Conservation (phyloP, 1,139 yeast species). For the Yamadazyma epiphylla region DNA sequence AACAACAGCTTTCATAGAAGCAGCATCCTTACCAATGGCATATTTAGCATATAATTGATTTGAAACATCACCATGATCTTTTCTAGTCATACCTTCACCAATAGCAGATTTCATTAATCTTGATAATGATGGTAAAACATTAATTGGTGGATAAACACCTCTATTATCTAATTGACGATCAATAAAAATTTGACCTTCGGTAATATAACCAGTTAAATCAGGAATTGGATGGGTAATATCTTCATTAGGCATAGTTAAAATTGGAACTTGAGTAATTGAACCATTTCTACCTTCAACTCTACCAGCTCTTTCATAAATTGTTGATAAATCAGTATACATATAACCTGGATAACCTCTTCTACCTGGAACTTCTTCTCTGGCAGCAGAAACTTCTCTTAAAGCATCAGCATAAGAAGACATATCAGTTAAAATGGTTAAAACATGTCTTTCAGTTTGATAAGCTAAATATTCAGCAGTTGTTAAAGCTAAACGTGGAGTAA, state of each 20-base stretch:
- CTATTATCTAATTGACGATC: slow-evolving; percentile 95
- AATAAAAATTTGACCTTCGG: slow-evolving; percentile 96
- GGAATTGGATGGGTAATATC: slow-evolving; percentile 99
- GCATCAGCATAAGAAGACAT: slow-evolving; percentile 99
- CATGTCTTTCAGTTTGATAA: slow-evolving; percentile 98
- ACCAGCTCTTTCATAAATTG: slow-evolving; percentile 99
- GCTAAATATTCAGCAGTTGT: slow-evolving; percentile 99
- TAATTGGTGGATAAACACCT: slow-evolving; percentile 98
- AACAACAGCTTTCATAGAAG: slow-evolving; percentile 99
- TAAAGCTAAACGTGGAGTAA: slow-evolving; percentile 98
- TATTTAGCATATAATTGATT: slow-evolving; percentile 98
- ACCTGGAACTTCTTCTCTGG: slow-evolving; percentile 99
- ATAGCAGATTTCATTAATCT: slow-evolving; percentile 99
- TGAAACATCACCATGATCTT: slow-evolving; percentile 98
- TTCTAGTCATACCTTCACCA: slow-evolving; percentile 99
- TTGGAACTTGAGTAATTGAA: slow-evolving; percentile 97
- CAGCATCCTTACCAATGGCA: slow-evolving; percentile 99
- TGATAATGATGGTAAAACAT: slow-evolving; percentile 93
- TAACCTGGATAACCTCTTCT: slow-evolving; percentile 99
- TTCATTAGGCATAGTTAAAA: slow-evolving; percentile 98
- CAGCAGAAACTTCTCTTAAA: slow-evolving; percentile 98
- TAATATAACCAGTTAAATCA: slow-evolving; percentile 98
- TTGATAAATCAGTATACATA: slow-evolving; percentile 98
- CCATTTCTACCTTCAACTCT: slow-evolving; percentile 99
- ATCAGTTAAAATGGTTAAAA: slow-evolving; percentile 93